Evolutionary conservation across 2,329 filamentous ascomycete genomes (phyloP).

Genomic region (Fusarium succisae): DNA sequence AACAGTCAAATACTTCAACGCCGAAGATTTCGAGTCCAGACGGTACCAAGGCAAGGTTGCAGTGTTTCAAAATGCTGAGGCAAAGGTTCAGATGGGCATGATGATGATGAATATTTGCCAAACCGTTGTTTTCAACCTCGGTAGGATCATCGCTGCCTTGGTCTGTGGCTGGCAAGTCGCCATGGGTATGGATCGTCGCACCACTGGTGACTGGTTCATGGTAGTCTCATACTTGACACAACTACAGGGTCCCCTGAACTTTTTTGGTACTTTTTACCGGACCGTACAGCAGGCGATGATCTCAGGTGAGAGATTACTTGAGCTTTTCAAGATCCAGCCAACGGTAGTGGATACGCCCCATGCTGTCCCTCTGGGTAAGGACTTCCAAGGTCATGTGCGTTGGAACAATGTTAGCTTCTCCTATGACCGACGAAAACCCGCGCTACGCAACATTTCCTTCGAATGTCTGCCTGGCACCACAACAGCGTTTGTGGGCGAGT

Average conservation of each 20-base stretch:
- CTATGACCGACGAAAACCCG: conserved; percentile 87
- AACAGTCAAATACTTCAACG: conserved; percentile 91
- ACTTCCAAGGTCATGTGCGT: conserved; percentile 81
- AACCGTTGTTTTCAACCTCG: conserved; percentile 81
- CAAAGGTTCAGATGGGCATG: conserved; percentile 78
- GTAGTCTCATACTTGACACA: conserved; percentile 83
- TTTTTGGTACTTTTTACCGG: conserved; percentile 94
- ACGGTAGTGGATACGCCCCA: conserved; percentile 83
- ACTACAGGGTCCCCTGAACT: conserved; percentile 82
- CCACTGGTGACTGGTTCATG: conserved; percentile 76
- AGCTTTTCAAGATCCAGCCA: conserved; percentile 95
- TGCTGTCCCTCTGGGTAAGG: conserved; percentile 65
- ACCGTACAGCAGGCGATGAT: conserved; percentile 98
- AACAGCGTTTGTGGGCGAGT: conserved; percentile 95
- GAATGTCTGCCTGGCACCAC: conserved; percentile 89
- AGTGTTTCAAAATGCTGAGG: conserved; percentile 78
- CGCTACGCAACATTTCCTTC: conserved; percentile 85
- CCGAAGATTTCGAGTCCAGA: conserved; percentile 80
- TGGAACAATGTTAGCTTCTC: conserved; percentile 92
- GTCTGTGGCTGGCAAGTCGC: conserved; percentile 82
- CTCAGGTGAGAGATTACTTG: conserved; percentile 92
- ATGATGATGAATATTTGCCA: conserved; percentile 85
- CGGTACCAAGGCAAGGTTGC: conserved; percentile 77
- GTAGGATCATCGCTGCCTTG: conserved; percentile 75
- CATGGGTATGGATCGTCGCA: conserved; percentile 68